A percentile compares a stretch with the other conserved stretches of the same genome.
Evolutionary conservation across 345 rosid species (phyloP).

Genomic region (Eucalyptus pauciflora): DNA sequence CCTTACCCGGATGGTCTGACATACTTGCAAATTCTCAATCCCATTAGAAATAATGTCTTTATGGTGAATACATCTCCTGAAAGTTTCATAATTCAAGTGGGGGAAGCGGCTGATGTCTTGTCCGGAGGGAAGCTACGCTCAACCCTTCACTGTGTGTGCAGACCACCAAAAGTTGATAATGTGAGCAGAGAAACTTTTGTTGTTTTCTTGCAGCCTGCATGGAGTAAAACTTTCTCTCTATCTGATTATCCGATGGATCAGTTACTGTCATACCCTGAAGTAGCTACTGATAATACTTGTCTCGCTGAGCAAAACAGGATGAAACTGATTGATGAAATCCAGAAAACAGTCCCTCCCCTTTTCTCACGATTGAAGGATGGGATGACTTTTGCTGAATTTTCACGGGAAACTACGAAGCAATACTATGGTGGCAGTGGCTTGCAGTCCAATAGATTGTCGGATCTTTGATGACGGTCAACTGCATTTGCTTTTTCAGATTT

Average conservation of each 20-base stretch:
- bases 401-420: conserved; percentile 75
- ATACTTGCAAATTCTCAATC: conserved; percentile 49
- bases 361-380: conserved; percentile 66
- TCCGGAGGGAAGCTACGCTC: conserved; percentile 64
- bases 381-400: conserved; percentile 84
- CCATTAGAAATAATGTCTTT: conserved; percentile 29
- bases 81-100: conserved; percentile 77
- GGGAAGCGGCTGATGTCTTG: conserved; percentile 77
- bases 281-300: not conserved
- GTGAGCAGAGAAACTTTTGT: conserved; percentile 79
- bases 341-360: conserved; percentile 54
- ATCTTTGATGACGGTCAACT: not conserved
- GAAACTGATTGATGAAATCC: conserved; percentile 14
- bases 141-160: conserved; percentile 71
- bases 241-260: conserved; percentile 23
- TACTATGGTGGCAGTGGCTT: conserved; percentile 82
- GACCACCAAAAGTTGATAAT: conserved; percentile 35
- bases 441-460: conserved; percentile 43
- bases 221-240: conserved; percentile 61
- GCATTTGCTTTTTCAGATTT: not conserved
- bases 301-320: conserved; percentile 7
- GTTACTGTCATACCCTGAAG: not conserved
- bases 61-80: conserved; percentile 68
- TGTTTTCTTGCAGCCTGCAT: conserved; percentile 71
- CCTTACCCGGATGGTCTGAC: conserved; percentile 31